Percentiles rank a stretch among this genome's conserved stretches.
phyloP scores from a whole-genome alignment of 768 basidiomycete genomes.

The Rhizopogon vinicolor region DNA sequence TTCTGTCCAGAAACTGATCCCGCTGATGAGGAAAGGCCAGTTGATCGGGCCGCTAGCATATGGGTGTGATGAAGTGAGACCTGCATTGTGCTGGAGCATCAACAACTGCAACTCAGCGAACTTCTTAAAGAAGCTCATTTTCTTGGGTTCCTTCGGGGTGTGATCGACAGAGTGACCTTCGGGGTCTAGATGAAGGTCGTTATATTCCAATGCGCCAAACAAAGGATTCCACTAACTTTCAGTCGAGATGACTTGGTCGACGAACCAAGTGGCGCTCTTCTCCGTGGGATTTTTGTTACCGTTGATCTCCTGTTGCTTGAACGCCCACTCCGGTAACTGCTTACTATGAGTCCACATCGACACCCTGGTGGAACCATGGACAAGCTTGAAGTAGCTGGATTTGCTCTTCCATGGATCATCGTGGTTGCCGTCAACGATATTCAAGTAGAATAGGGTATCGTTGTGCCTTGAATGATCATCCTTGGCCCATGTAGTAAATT shows the following conservation, averaged over 20 bases:
- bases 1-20: constrained; percentile 99
- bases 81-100: constrained; percentile 99
- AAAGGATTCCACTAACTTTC: constrained; percentile 50
- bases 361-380: constrained; percentile 88
- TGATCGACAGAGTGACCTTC: constrained; percentile 46
- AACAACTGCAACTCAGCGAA: constrained; percentile 89
- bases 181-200: constrained; percentile 33
- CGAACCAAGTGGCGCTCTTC: constrained; percentile 82
- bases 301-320: constrained; percentile 96
- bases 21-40: constrained; percentile 95
- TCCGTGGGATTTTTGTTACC: constrained; percentile 91
- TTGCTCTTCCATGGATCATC: constrained; percentile 92
- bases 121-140: constrained; percentile 90
- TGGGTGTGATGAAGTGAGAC: constrained; percentile 94
- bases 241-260: constrained; percentile 74
- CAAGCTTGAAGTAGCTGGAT: constrained; percentile 85
- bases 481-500: constrained; percentile 90
- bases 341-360: constrained; percentile 89
- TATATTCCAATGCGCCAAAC: not conserved
- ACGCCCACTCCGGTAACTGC: constrained; percentile 93
- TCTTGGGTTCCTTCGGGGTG: constrained; percentile 67
- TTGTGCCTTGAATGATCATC: constrained; percentile 75
- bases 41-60: constrained; percentile 95
- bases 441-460: constrained; percentile 84
- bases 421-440: constrained; percentile 66